Percentiles rank a stretch among this genome's conserved stretches.
phyloP scores from a whole-genome alignment of 164 flowering plant genomes.

The Hamamelis virginiana region DNA sequence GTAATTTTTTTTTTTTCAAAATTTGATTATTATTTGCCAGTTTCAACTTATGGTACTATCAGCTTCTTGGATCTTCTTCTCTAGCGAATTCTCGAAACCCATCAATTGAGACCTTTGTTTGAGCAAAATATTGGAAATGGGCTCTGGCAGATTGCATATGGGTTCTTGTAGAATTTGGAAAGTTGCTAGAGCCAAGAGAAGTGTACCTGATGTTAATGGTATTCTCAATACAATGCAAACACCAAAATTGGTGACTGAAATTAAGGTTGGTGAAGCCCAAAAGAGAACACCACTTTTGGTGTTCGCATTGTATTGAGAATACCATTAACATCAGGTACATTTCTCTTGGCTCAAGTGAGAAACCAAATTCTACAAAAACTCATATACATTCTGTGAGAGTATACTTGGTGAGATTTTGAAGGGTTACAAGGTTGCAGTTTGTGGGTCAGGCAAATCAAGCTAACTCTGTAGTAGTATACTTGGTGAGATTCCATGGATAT shows the following conservation, averaged over 20 bases:
- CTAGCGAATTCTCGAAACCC: conserved; percentile 47
- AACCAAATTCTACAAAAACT: conserved; percentile 84
- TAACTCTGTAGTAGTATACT: conserved; percentile 64
- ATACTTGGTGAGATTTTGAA: conserved; percentile 51
- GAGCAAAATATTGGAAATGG: conserved; percentile 75
- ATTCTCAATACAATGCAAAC: conserved; percentile 56
- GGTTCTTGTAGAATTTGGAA: conserved; percentile 86
- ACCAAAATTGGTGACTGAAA: conserved; percentile 70
- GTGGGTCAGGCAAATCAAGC: conserved; percentile 89
- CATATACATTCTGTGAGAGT: conserved; percentile 80
- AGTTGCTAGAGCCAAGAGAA: conserved; percentile 79
- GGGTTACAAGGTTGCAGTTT: conserved; percentile 72
- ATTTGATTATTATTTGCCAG: conserved; percentile 45
- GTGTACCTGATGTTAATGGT: conserved; percentile 66
- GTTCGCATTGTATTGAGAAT: conserved; percentile 55
- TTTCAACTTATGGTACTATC: conserved; percentile 32
- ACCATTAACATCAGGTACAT: conserved; percentile 66
- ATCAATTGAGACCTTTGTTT: conserved; percentile 76
- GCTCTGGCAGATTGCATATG: conserved; percentile 81
- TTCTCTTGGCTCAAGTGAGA: conserved; percentile 78
- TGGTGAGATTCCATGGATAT: conserved; percentile 70
- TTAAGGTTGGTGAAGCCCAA: conserved; percentile 86
- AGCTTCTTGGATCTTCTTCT: conserved; percentile 47
- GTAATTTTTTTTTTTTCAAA: conserved; percentile 42
- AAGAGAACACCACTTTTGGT: conserved; percentile 74